Base-by-base conservation (phyloP, 2,329 filamentous ascomycete species). In the Moelleriella libera region DNA sequence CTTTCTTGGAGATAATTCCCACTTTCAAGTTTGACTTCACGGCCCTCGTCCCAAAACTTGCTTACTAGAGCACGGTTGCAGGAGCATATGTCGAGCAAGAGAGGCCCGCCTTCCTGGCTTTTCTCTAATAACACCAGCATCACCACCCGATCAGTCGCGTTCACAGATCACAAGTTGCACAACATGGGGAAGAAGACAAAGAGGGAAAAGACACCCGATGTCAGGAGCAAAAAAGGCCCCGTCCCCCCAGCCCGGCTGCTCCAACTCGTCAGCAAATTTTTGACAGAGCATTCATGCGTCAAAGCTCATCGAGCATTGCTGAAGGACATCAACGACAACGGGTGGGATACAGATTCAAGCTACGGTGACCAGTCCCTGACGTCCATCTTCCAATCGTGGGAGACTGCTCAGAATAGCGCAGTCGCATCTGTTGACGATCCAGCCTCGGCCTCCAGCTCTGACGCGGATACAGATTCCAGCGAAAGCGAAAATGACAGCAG, bases 201-300 rank as follows among this genome's bases (percentile, higher is more conserved):
- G 21, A 21, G 21, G 21, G 21, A 21, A 21, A 21, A 21, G 21
- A 21, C 21, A 21, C 21, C 21, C 3, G 21, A 21, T 21, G 21
- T 2, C 3, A 21, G 21, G 2, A 21, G 21, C 21, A 51, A 61
- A 63, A 52, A 57, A 53, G 47, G 54, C 49, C 54, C 67, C 44
- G 71, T 76, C 43, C 71, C 77, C 30, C 74, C 82, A 5, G 63
- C 73, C 30, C 73, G 83, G 61, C 68, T 88, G 37, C 68, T 88
- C 58, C 75, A 80, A 51, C 68, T 86, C 12, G 73, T 88, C 56
- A 78, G 78, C 52, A 64, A 67, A 28, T 88, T 88, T 62, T 70
- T 88, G 45, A 71, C 72, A 41, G 73, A 82, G 43, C 73, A 83
- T 60, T 75, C 78, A n/a, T 83, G 85, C 56, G 63, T 70, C 44